Evolutionary conservation across 1,284 basidiomycete genomes (phyloP), one percentile per base, ranked within the genome.

Genomic region (Inonotus hispidus): DNA sequence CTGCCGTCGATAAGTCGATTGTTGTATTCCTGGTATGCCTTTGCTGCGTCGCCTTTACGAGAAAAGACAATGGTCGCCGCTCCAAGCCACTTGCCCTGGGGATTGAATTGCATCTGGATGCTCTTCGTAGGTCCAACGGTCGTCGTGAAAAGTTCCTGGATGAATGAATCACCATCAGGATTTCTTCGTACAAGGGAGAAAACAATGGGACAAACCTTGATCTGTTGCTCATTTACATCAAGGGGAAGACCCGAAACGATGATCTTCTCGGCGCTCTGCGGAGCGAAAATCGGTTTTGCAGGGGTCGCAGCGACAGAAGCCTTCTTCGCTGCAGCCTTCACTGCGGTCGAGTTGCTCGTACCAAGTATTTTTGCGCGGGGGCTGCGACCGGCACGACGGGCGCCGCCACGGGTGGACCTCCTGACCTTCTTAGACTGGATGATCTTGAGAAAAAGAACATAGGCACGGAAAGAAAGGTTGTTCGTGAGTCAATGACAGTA

Each of bases 1-100:
- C 95, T 97, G 81, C 95, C 93, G 88, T 99, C 96, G 84, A 99
- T 96, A 79, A 99, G 88, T 73, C 96, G 90, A 79, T 95, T 94
- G 84, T 99, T 94, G 83, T 98, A 99, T 69, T 93, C 85, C 67
- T 90, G 82, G 77, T 89, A 96, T 4, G 96, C 96, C 80, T 91
- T 93, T 73, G 85, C 87, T 62, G 90, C 96, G 70, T 97, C 94
- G 60, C 94, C 94, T 69, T 87, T 87, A 69, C 85, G 87, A 71
- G 82, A 80, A 82, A 98, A 98, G 66, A 88, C 82, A 65, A 99
- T 90, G 11, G 89, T 87, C 47, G 95, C 95, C 63, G 88, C 80
- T 63, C 96, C 96, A 69, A 95, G 97, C 50, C 92, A 95, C 70
- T 88, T 87, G 62, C 96, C 96, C 64, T 82, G 77, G 56, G 83